Conservation (phyloP, 2,329 filamentous ascomycete genomes). For the Aureobasidium sp. region DNA sequence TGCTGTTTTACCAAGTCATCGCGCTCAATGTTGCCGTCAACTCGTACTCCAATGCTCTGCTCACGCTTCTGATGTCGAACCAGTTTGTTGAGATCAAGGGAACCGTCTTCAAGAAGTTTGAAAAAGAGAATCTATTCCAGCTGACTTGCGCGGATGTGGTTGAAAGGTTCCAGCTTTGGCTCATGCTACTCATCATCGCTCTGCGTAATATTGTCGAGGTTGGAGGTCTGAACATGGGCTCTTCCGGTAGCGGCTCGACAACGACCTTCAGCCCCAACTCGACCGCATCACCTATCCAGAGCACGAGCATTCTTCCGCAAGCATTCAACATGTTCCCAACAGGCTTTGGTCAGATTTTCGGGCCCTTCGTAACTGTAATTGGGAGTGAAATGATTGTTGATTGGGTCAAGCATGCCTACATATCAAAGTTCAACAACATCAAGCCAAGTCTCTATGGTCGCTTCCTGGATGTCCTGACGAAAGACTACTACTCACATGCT, state of each 20-base stretch:
- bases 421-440: slow-evolving; percentile 97
- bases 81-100: slow-evolving; percentile 99
- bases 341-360: slow-evolving; percentile 64
- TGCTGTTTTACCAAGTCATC: slow-evolving; percentile 94
- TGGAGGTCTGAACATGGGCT: slow-evolving; percentile 60
- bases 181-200: slow-evolving; percentile 94
- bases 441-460: slow-evolving; percentile 82
- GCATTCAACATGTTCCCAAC: slow-evolving; percentile 85
- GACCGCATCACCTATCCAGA: slow-evolving; percentile 49
- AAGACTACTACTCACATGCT: slow-evolving; percentile 96
- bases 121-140: slow-evolving; percentile 96
- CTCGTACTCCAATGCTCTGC: slow-evolving; percentile 90
- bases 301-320: slow-evolving; percentile 70
- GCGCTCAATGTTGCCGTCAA: slow-evolving; percentile 97
- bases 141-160: slow-evolving; percentile 94
- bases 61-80: slow-evolving; percentile 89
- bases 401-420: slow-evolving; percentile 94
- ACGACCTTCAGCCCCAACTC: slow-evolving; percentile 30
- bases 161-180: slow-evolving; percentile 93
- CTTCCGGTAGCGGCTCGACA: slow-evolving; percentile 20
- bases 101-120: slow-evolving; percentile 96
- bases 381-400: slow-evolving; percentile 96
- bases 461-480: slow-evolving; percentile 87
- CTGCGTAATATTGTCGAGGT: slow-evolving; percentile 95
- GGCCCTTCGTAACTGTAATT: slow-evolving; percentile 86